phyloP scores from a whole-genome alignment of 2,329 filamentous ascomycete species.

The Penicillium glabrum region DNA sequence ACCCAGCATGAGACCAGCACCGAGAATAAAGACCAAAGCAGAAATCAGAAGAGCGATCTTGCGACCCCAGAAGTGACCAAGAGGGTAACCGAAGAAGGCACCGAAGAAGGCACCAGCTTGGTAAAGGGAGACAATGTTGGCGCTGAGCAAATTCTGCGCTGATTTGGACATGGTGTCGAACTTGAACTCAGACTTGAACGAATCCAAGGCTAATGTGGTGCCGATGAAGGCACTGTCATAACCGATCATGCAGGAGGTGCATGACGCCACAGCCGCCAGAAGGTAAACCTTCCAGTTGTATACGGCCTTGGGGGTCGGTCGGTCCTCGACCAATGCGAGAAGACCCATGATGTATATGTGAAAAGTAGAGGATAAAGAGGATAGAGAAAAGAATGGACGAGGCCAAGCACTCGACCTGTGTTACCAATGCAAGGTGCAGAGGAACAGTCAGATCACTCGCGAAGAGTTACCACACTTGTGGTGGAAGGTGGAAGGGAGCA shows the following conservation, averaged over 20 bases:
- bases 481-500: neutral
- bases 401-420: neutral
- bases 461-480: constrained; percentile 3
- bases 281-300: constrained; percentile 63
- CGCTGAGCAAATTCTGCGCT: constrained; percentile 56
- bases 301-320: constrained; percentile 57
- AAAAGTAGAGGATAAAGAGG: neutral
- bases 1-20: constrained; percentile 71
- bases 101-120: constrained; percentile 85
- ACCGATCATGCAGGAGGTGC: constrained; percentile 59
- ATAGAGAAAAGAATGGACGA: neutral
- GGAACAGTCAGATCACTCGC: constrained; percentile 10
- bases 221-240: constrained; percentile 77
- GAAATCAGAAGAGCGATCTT: constrained; percentile 64
- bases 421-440: constrained; percentile 6
- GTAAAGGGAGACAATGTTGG: constrained; percentile 79
- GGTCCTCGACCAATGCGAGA: constrained; percentile 42
- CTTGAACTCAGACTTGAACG: constrained; percentile 68
- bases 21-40: constrained; percentile 64
- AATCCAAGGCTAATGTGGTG: constrained; percentile 68
- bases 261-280: constrained; percentile 55
- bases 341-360: constrained; percentile 34
- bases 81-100: constrained; percentile 66
- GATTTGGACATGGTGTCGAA: constrained; percentile 51
- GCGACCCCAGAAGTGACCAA: constrained; percentile 67